Percentiles rank a stretch among this genome's conserved stretches.
These are phyloP conservation scores for Aphanomyces euteiches DNA, from an alignment of 352 stramenopile species.

Conservation along the genomic window DNA sequence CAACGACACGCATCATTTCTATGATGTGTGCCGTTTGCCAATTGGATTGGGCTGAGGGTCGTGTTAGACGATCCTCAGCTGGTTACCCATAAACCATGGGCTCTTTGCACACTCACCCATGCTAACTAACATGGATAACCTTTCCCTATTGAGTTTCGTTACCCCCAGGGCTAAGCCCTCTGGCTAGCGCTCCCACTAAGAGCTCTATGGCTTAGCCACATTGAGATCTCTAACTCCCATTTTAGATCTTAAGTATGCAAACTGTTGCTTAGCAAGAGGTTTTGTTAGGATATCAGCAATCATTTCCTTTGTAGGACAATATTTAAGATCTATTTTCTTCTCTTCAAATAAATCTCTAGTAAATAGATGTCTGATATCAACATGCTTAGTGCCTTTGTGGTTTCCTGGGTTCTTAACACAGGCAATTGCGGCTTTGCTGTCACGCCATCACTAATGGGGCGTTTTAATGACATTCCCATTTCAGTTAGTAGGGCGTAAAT, in stretches of 20 bases:
- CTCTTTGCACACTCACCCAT: too few species aligned
- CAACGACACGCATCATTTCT: too few species aligned
- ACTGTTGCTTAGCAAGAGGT: slow-evolving; percentile 31
- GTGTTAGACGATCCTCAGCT: too few species aligned
- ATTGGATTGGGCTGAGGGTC: too few species aligned
- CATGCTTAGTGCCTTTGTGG: slow-evolving; percentile 33
- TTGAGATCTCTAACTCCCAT: slow-evolving; percentile 15
- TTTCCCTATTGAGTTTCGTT: not conserved
- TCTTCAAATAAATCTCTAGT: slow-evolving; percentile 17
- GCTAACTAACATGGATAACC: too few species aligned
- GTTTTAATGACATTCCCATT: slow-evolving; percentile 22
- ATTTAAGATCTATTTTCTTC: not conserved
- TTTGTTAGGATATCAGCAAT: slow-evolving; percentile 33
- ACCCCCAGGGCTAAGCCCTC: too few species aligned
- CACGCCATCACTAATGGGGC: slow-evolving; percentile 31
- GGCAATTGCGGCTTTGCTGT: slow-evolving; percentile 31
- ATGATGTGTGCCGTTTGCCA: too few species aligned
- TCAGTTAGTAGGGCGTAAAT: slow-evolving; percentile 5
- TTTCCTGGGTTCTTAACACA: slow-evolving; percentile 31
- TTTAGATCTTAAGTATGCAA: slow-evolving; percentile 29
- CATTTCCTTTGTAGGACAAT: slow-evolving; percentile 31
- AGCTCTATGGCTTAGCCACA: too few species aligned
- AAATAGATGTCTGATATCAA: slow-evolving; percentile 34
- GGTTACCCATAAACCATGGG: too few species aligned
- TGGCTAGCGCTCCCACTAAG: too few species aligned